phyloP scores from a whole-genome alignment of 805 yeast genomes.

The Debaryomyces castellii region DNA sequence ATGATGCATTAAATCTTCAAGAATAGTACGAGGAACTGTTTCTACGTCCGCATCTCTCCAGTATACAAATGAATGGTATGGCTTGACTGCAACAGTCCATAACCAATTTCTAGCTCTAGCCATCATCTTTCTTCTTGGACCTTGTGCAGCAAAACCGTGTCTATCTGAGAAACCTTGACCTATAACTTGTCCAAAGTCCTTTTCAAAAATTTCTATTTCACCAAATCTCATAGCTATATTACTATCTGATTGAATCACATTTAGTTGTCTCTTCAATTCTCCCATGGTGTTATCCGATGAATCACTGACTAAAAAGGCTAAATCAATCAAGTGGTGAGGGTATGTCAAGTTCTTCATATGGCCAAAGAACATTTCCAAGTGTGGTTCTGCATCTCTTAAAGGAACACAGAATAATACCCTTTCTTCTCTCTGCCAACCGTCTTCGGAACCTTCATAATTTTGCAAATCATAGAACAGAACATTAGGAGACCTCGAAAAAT shows the following conservation, averaged over 20 bases:
- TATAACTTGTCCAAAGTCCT: constrained; percentile 89
- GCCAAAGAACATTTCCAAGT: constrained; percentile 83
- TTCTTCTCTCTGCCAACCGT: constrained; percentile 81
- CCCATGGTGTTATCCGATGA: constrained; percentile 86
- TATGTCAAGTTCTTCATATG: constrained; percentile 79
- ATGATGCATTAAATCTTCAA: constrained; percentile 92
- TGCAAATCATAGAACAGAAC: constrained; percentile 75
- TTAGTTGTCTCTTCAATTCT: constrained; percentile 55
- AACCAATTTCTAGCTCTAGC: constrained; percentile 96
- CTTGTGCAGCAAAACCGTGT: constrained; percentile 95
- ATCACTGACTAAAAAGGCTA: constrained; percentile 85
- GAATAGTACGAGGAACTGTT: constrained; percentile 75
- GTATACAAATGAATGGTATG: constrained; percentile 93
- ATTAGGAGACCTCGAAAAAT: constrained; percentile 24
- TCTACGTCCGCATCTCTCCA: constrained; percentile 99
- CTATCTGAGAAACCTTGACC: constrained; percentile 93
- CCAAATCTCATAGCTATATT: constrained; percentile 71
- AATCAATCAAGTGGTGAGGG: constrained; percentile 82
- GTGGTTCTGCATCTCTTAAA: constrained; percentile 86
- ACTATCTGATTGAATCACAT: constrained; percentile 62
- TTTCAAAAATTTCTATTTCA: constrained; percentile 81
- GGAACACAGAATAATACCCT: constrained; percentile 86
- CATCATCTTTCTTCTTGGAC: constrained; percentile 92
- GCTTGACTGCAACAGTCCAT: constrained; percentile 79
- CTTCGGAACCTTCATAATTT: constrained; percentile 59